These are phyloP conservation scores for Plasmodium ovale DNA, from an alignment of 169 alveolate genomes.

Conservation along the genomic window DNA sequence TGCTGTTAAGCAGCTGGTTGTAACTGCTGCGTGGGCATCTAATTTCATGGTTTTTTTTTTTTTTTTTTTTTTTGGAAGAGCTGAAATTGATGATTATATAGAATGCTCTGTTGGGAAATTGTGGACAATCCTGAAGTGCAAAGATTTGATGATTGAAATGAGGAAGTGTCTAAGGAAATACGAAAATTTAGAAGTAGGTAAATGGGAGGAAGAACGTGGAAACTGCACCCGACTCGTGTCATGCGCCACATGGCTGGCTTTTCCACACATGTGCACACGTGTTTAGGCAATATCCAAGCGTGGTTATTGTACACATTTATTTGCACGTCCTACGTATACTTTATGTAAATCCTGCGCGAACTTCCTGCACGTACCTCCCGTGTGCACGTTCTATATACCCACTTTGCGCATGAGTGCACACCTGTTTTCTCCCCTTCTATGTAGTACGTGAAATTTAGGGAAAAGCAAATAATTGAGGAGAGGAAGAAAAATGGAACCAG, in stretches of 20 bases:
- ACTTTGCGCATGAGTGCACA: not conserved
- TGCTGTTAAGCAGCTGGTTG: no score
- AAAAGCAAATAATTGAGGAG: constrained; percentile 58
- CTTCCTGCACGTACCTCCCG: no score
- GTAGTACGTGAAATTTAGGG: constrained; percentile 69
- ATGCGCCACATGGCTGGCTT: not conserved
- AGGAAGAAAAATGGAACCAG: constrained; percentile 69
- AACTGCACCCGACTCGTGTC: not conserved
- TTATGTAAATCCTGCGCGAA: no score
- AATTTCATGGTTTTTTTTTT: not conserved
- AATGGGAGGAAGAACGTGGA: not conserved
- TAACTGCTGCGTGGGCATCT: no score
- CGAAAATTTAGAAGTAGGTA: constrained; percentile 65
- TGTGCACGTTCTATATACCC: not conserved
- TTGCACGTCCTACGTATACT: no score
- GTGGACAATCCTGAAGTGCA: constrained; percentile 75
- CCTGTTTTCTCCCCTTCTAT: constrained; percentile 4
- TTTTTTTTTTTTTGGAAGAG: not conserved
- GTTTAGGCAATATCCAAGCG: no score
- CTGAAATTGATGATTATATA: constrained; percentile 74
- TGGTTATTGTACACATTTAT: no score
- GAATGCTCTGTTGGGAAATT: constrained; percentile 70
- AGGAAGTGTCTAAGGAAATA: constrained; percentile 61
- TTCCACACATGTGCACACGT: not conserved
- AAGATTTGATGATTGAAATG: constrained; percentile 67